A percentile compares a stretch with the other conserved stretches of the same genome.
phyloP scores from a whole-genome alignment of 768 basidiomycete genomes.

The Holtermannia corniformis region DNA sequence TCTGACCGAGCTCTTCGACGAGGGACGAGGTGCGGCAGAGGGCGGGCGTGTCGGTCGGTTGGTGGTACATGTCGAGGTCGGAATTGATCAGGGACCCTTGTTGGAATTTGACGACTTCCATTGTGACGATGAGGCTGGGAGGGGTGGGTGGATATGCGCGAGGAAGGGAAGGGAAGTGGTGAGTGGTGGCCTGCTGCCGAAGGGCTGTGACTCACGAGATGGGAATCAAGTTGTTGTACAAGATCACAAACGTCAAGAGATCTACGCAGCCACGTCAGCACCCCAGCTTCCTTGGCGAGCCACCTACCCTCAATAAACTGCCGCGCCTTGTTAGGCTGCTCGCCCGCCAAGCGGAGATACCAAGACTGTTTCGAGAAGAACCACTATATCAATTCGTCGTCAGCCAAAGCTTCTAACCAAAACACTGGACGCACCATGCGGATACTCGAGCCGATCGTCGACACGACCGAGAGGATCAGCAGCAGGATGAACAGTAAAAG shows the following conservation, averaged over 20 bases:
- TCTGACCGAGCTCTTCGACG: constrained; percentile 96
- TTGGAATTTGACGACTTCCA: constrained; percentile 98
- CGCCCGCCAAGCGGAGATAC: constrained; percentile 64
- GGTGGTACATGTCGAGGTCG: constrained; percentile 97
- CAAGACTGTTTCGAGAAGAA: constrained; percentile 78
- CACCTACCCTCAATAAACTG: constrained; percentile 70
- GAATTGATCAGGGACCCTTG: constrained; percentile 96
- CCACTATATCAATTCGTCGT: too few species aligned
- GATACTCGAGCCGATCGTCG: constrained; percentile 85
- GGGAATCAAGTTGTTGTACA: constrained; percentile 98
- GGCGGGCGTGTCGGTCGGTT: constrained; percentile 87
- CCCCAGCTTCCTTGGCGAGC: constrained; percentile 2
- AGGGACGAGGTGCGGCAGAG: constrained; percentile 95
- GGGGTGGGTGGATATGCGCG: not conserved
- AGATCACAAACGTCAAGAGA: constrained; percentile 93
- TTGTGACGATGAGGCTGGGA: constrained; percentile 77
- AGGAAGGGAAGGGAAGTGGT: not conserved
- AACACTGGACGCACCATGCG: constrained; percentile 51
- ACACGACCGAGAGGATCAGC: constrained; percentile 76
- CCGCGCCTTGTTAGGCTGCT: constrained; percentile 46
- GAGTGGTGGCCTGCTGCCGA: not conserved
- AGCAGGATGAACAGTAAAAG: constrained; percentile 85
- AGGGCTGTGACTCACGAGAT: constrained; percentile 60
- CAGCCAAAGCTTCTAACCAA: not conserved
- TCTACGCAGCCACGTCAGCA: constrained; percentile 47